Percentiles rank a stretch among this genome's conserved stretches.
Evolutionary conservation across 805 yeast genomes (phyloP).

Genomic region (Zygoascus ofunaensis): DNA sequence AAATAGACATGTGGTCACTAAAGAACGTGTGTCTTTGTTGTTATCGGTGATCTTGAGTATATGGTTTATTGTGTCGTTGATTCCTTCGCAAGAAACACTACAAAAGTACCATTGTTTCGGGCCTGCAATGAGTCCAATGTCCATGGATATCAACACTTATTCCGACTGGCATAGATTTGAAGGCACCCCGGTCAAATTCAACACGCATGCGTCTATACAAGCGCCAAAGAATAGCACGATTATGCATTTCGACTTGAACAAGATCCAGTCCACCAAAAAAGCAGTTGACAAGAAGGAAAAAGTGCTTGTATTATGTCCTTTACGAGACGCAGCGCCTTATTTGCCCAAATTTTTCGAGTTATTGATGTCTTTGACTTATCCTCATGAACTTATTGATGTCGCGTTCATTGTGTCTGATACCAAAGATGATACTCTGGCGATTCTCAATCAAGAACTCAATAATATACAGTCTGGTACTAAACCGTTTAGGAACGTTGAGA

Average conservation of each 20-base stretch:
- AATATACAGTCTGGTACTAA: constrained; percentile 52
- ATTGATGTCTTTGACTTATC: constrained; percentile 78
- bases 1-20: background rate
- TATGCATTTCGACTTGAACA: constrained; percentile 13
- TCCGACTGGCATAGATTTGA: constrained; percentile 18
- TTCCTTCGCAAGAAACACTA: constrained; percentile 8
- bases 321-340: constrained; percentile 71
- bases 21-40: background rate
- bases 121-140: constrained; percentile 19
- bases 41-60: background rate
- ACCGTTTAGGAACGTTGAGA: constrained; percentile 67
- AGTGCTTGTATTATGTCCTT: constrained; percentile 62
- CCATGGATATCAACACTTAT: constrained; percentile 17
- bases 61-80: constrained; percentile 6
- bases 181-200: constrained; percentile 17
- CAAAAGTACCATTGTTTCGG: constrained; percentile 19
- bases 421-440: constrained; percentile 59
- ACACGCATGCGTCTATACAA: constrained; percentile 11
- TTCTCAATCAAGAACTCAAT: constrained; percentile 65
- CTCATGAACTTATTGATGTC: constrained; percentile 63
- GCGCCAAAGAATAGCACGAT: constrained; percentile 7
- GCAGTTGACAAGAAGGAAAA: constrained; percentile 40
- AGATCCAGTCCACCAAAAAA: constrained; percentile 14
- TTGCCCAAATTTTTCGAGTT: constrained; percentile 77
- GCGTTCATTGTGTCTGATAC: constrained; percentile 78